Evolutionary conservation across 441 rosid species (phyloP), one percentile per base, ranked within the genome.

Genomic region (Euphorbia corollata): DNA sequence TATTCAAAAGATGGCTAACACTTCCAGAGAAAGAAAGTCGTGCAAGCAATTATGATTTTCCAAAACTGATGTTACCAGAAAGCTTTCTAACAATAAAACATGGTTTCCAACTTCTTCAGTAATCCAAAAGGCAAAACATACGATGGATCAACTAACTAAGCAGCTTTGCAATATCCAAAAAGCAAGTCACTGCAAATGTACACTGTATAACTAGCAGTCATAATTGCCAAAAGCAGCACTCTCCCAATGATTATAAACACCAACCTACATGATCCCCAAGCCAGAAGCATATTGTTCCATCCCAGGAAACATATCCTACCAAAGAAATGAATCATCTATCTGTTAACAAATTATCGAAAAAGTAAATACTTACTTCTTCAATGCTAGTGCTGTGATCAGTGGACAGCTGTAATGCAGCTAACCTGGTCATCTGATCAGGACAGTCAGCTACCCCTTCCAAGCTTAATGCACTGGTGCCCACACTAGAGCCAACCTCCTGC

Each of bases 361-460:
- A 57, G 53, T 6, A 36, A 74, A 30, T 67, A 80, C 91, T 85
- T 85, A 93, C 99, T 79, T 93, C 99, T 76, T 91, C 90, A 65
- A 93, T 84, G 87, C 89, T 89, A 34, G 96, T 93, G 75, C 99
- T 91, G 82, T 93, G 99, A 81, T 93, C 99, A 55, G 87, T 89
- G 23, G 97, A 87, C 50, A 93, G 83, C 92, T 93, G 97, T 89
- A 91, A 77, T 23, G 98, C 96, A 48, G 78, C 75, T 84, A 91
- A 77, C 68, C 79, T 80, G 77, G 78, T 73, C 51, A 69, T 41
- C 69, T 63, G 81, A 63, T 76, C 75, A 79, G 80, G 69, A 73
- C 77, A 67, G 59, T 84, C 87, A 61, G 75, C 74, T 68, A 77
- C 79, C 50, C 75, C 85, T 61, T 87, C 89, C 61, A 67, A 53